These are phyloP conservation scores for Arthrobotrys sphaeroides DNA, from an alignment of 2,329 filamentous ascomycete genomes.

Conservation along the genomic window DNA sequence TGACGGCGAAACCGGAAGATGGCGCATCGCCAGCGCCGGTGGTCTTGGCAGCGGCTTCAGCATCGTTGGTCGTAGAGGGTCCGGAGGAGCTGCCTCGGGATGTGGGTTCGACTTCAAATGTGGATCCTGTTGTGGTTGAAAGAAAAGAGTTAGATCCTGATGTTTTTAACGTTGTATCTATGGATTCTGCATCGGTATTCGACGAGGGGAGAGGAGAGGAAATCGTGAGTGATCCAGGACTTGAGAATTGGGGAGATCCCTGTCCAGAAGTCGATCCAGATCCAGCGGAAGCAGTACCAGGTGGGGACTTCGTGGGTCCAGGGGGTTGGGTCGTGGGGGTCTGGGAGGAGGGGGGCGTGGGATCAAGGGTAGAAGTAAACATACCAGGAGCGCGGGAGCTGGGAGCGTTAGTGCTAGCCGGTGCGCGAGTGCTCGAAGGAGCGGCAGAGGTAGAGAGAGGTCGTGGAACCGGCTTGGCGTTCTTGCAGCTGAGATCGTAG, in stretches of 20 bases:
- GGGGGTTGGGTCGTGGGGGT: background rate
- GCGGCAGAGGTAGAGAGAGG: slow-evolving; percentile 13
- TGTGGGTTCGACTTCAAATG: slow-evolving; percentile 31
- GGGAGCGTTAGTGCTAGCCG: slow-evolving; percentile 19
- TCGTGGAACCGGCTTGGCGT: slow-evolving; percentile 58
- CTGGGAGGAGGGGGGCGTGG: background rate
- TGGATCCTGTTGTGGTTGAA: slow-evolving; percentile 30
- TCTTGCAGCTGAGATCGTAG: slow-evolving; percentile 71
- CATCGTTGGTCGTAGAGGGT: background rate
- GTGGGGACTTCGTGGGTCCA: slow-evolving; percentile 6
- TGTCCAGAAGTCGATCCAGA: background rate
- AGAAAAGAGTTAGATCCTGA: slow-evolving; percentile 7
- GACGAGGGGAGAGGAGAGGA: slow-evolving; percentile 10
- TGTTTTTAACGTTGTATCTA: background rate
- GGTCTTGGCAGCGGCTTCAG: slow-evolving; percentile 34
- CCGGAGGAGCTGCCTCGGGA: background rate
- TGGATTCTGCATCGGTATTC: slow-evolving; percentile 19
- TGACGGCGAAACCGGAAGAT: slow-evolving; percentile 24
- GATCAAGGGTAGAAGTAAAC: slow-evolving; percentile 15
- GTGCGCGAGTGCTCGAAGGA: background rate
- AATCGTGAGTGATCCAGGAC: slow-evolving; percentile 7
- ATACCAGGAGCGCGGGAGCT: slow-evolving; percentile 29
- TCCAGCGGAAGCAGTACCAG: background rate
- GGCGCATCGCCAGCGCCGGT: slow-evolving; percentile 26
- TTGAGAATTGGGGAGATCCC: background rate